A percentile compares a stretch with the other conserved stretches of the same genome.
Evolutionary conservation across 2,329 filamentous ascomycete genomes (phyloP).

Genomic region (Colletotrichum brevisporum): DNA sequence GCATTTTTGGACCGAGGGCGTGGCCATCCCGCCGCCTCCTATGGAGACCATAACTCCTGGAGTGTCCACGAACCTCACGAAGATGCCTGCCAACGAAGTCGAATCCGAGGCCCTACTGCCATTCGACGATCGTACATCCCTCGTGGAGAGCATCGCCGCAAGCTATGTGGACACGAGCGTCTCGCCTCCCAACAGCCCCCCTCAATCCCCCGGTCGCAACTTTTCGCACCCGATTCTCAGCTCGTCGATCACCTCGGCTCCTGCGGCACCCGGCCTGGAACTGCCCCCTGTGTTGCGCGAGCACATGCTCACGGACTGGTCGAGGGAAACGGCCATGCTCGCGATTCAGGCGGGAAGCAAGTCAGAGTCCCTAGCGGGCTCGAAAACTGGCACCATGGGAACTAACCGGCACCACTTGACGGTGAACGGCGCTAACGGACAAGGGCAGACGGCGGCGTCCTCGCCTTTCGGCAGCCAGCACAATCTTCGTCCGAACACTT

Average conservation of each 20-base stretch:
- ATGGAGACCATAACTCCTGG: constrained; percentile 74
- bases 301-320: constrained; percentile 85
- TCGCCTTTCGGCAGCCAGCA: constrained; percentile 68
- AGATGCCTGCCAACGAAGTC: constrained; percentile 66
- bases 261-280: constrained; percentile 61
- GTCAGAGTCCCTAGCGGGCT: constrained; percentile 82
- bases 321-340: constrained; percentile 79
- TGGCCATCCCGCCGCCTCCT: constrained; percentile 78
- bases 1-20: constrained; percentile 82
- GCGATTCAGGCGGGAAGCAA: constrained; percentile 78
- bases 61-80: constrained; percentile 57
- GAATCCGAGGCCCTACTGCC: constrained; percentile 77
- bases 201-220: constrained; percentile 76
- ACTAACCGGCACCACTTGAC: constrained; percentile 69
- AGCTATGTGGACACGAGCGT: constrained; percentile 75
- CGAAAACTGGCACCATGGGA: constrained; percentile 73
- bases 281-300: constrained; percentile 79
- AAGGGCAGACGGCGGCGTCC: constrained; percentile 54
- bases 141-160: constrained; percentile 81
- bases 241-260: constrained; percentile 58
- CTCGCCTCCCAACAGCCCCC: constrained; percentile 79
- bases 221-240: constrained; percentile 74
- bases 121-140: constrained; percentile 79
- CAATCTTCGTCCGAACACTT: constrained; percentile 65
- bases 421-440: constrained; percentile 62